Evolutionary conservation across 2,329 filamentous ascomycete genomes (phyloP).

Genomic region (Cercospora zeina): DNA sequence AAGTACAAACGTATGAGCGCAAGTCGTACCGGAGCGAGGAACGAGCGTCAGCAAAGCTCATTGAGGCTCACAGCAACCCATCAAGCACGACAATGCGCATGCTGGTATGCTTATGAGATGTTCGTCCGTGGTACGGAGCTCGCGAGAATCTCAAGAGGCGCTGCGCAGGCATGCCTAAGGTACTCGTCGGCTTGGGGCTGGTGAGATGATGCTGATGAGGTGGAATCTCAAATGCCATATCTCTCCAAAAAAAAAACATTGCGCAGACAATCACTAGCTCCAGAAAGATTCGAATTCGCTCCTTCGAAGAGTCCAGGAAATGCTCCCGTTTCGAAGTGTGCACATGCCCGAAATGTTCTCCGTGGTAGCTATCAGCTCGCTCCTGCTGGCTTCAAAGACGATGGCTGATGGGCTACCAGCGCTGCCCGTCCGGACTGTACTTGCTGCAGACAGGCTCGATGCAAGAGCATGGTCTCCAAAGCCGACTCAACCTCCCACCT

Average conservation of each 20-base stretch:
- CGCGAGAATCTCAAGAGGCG: background rate
- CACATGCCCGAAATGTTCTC: background rate
- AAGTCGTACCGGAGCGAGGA: too few relatives aligned
- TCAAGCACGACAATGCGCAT: background rate
- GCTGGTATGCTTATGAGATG: background rate
- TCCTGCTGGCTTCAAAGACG: background rate
- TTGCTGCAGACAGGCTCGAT: background rate
- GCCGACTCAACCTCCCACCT: background rate
- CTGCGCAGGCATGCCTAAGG: background rate
- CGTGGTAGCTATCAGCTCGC: background rate
- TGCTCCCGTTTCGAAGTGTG: background rate
- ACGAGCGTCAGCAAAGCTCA: slow-evolving; percentile 4
- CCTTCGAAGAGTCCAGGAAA: background rate
- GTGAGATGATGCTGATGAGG: too few relatives aligned
- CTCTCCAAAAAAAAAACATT: background rate
- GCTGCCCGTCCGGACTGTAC: background rate
- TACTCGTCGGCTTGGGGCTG: background rate
- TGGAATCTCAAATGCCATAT: background rate
- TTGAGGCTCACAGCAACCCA: background rate
- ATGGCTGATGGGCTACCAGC: background rate
- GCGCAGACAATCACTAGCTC: background rate
- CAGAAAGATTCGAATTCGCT: background rate
- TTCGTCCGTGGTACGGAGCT: background rate
- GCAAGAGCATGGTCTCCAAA: background rate
- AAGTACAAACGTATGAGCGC: too few relatives aligned